Base-by-base conservation (phyloP, 1,139 yeast genomes). In the Yarrowia galli region DNA sequence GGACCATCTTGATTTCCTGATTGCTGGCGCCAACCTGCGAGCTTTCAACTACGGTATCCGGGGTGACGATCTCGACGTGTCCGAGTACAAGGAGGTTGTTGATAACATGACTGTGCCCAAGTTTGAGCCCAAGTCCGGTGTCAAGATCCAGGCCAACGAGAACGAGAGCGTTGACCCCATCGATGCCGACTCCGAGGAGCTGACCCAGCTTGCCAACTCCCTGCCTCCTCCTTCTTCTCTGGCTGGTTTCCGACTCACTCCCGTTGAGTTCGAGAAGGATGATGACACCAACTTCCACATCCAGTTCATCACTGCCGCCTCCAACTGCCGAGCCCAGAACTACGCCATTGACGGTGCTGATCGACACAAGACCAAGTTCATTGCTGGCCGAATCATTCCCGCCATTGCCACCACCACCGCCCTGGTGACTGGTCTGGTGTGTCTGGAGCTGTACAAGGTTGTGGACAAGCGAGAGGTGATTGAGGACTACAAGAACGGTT, bases 331-430 rank as follows among this genome's bases (percentile, higher is more conserved):
- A 78, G 99, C 99, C 40, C 82, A 88, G 78, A 95, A 93, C 79
- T 95, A 96, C 77, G 85, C 88, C 56, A 93, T 95, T 74, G 71
- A 78, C 68, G 76, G 80, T 10, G 82, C 82, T 20, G 93, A 89
- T 76, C 84, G 86, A 65, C 84, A 86, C 65, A 88, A 87, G 79
- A 90, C 96, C 60, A 89, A 89, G 80, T 88, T 89, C 74, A 89
- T 90, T 78, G 83, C 83, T 23, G 98, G 98, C 68, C 89, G 96
- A 79, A 95, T 95, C 73, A 93, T 95, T 73, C 99, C 99, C 15
- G 99, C 99, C 20, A 95, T 95, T 82, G 99, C 99, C 46, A 95
- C 99, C 1, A 96, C 99, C 6, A 95, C 99, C 23, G 97, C 98
- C 15, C 83, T 93, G 74, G 98, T 95, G 16, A 92, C 99, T 7